Conservation (phyloP, 805 yeast genomes). For the Nakazawaea ernobii region DNA sequence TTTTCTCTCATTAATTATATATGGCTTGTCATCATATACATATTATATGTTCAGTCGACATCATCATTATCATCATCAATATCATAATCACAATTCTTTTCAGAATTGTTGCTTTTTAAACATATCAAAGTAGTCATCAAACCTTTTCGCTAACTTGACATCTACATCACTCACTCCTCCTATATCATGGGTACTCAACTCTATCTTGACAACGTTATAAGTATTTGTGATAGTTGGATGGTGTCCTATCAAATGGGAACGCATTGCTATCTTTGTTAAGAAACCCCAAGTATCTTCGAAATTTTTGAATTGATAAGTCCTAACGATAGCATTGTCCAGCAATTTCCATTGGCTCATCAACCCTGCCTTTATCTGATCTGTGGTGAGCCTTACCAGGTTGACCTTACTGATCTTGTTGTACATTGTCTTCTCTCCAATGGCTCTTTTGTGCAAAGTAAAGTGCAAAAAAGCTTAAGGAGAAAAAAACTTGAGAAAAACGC, state of each 20-base stretch:
- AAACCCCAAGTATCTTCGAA: conserved; percentile 57
- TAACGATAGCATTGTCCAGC: conserved; percentile 19
- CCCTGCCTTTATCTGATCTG: conserved; percentile 16
- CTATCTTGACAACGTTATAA: conserved; percentile 51
- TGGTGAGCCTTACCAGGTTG: conserved; percentile 23
- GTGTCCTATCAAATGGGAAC: conserved; percentile 55
- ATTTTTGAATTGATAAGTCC: conserved; percentile 36
- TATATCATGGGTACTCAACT: conserved; percentile 62
- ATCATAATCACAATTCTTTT: background rate
- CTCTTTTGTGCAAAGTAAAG: conserved; percentile 21
- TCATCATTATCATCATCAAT: no score
- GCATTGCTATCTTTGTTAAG: conserved; percentile 48
- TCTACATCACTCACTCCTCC: conserved; percentile 51
- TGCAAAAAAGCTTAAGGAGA: conserved; percentile 17
- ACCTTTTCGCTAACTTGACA: conserved; percentile 46
- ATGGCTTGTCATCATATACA: background rate
- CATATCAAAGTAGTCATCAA: conserved; percentile 28
- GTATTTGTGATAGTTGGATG: conserved; percentile 67
- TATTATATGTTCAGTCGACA: background rate
- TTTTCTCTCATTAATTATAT: background rate
- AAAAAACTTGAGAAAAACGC: conserved; percentile 20
- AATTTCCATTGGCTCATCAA: conserved; percentile 22
- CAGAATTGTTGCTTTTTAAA: background rate
- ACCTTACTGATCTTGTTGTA: conserved; percentile 30
- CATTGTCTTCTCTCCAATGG: conserved; percentile 22